These are phyloP conservation scores for Diplocarpon rosae DNA, from an alignment of 2,329 filamentous ascomycete species.

Conservation along the genomic window DNA sequence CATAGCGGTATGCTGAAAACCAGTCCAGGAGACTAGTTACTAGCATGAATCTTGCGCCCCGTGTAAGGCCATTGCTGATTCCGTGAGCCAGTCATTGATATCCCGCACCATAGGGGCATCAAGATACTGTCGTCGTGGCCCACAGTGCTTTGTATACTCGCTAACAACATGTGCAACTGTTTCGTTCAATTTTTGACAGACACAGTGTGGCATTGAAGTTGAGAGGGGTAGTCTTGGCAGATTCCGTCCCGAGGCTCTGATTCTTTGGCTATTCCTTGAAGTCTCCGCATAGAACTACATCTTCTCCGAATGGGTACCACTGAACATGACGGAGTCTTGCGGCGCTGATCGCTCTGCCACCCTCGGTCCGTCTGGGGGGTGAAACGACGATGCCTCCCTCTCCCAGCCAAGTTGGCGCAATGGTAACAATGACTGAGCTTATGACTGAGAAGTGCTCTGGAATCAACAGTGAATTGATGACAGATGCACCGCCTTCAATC, in stretches of 20 bases:
- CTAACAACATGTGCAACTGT: too few species aligned
- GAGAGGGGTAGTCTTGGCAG: not conserved
- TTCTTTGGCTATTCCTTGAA: constrained; percentile 1
- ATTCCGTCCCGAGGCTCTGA: not conserved
- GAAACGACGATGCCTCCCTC: constrained; percentile 69
- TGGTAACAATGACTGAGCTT: constrained; percentile 72
- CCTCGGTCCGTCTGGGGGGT: constrained; percentile 33
- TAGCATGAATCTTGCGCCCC: too few species aligned
- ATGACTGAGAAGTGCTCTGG: constrained; percentile 50
- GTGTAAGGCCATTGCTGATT: too few species aligned
- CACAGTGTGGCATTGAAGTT: too few species aligned
- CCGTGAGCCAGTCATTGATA: too few species aligned
- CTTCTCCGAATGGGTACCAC: constrained; percentile 12
- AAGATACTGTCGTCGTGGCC: too few species aligned
- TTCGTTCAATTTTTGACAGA: too few species aligned
- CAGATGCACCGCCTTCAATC: constrained; percentile 76
- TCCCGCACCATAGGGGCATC: too few species aligned
- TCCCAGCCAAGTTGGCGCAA: constrained; percentile 86
- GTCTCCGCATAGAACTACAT: constrained; percentile 10
- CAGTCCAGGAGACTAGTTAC: too few species aligned
- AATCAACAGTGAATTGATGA: constrained; percentile 74
- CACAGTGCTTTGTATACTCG: too few species aligned
- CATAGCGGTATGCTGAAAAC: too few species aligned
- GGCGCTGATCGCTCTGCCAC: not conserved
- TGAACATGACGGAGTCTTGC: constrained; percentile 5